Evolutionary conservation across 2,329 filamentous ascomycete species (phyloP), one percentile per base, ranked within the genome.

Genomic region (Cladosporium cucumerinum): DNA sequence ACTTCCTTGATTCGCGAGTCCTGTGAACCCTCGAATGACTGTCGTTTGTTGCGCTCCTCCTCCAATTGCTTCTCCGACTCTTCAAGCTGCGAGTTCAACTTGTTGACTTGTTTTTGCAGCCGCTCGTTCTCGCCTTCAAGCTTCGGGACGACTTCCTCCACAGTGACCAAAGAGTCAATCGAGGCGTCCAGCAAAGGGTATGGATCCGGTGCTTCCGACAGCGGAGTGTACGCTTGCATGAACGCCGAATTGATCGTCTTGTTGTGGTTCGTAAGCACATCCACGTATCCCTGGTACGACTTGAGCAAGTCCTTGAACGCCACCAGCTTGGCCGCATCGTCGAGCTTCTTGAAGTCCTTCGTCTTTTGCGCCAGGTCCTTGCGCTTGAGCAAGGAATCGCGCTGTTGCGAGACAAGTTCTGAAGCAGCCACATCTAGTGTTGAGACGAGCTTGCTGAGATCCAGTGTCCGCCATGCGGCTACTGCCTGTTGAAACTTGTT

Each of bases 351-450:
- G 72, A 98, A 99, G 73, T 98, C 94, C 74, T 99, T 99, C 0
- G 95, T 99, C 83, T 97, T 98, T 75, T 97, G 93, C n/a, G 96
- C 95, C 23, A 99, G 83, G 67, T 99, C 96, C 76, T 99, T 99
- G 61, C 95, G 86, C 77, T 99, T 94, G 0, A 97, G 89, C 5
- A 97, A 90, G n/a, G 94, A 92, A 78, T 98, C 95, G 72, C 93
- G 87, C 76, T 99, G 96, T 76, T 96, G 93, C 57, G 90, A 83
- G 61, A 98, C 92, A 67, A 99, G 92, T 73, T 98, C 95, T 12
- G 93, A 94, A n/a, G 95, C 95, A 3, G 93, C 94, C 66, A 89
- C 90, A 78, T 99, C 95, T 68, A 99, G 88, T 69, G 86, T 91
- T 34, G 92, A 89, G 67, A 97, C 87, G 69, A 98, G 86, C 26